phyloP scores from a whole-genome alignment of 805 yeast genomes.

The Dipodascus geniculatus region DNA sequence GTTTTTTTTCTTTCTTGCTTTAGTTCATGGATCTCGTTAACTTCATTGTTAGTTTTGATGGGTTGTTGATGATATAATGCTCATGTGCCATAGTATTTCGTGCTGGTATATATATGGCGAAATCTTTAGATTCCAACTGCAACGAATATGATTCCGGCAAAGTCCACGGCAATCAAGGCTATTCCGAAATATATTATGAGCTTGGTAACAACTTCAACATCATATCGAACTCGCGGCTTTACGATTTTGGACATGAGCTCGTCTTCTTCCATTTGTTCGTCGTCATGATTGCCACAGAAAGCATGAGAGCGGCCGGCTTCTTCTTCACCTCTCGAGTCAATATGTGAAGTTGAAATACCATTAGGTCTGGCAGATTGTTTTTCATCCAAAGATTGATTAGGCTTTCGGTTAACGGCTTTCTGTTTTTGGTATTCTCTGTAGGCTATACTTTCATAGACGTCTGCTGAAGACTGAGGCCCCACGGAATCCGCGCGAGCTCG shows the following conservation, averaged over 20 bases:
- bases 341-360: background rate
- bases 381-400: background rate
- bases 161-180: conserved; percentile 37
- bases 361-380: background rate
- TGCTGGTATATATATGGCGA: too few species aligned
- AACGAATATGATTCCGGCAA: conserved; percentile 12
- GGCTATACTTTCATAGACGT: conserved; percentile 28
- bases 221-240: conserved; percentile 39
- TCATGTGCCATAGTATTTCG: too few species aligned
- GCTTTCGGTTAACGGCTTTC: conserved; percentile 12
- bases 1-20: too few species aligned
- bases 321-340: background rate
- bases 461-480: conserved; percentile 33
- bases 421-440: conserved; percentile 21
- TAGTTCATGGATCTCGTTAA: too few species aligned
- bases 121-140: background rate
- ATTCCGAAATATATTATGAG: conserved; percentile 76
- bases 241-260: conserved; percentile 18
- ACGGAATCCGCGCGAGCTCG: conserved; percentile 27
- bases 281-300: background rate
- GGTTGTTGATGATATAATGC: too few species aligned
- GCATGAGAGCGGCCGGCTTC: background rate
- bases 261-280: conserved; percentile 5
- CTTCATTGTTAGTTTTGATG: background rate
- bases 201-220: conserved; percentile 67